Evolutionary conservation across 768 basidiomycete species (phyloP), one percentile per base, ranked within the genome.

Genomic region (Mycena galopus): DNA sequence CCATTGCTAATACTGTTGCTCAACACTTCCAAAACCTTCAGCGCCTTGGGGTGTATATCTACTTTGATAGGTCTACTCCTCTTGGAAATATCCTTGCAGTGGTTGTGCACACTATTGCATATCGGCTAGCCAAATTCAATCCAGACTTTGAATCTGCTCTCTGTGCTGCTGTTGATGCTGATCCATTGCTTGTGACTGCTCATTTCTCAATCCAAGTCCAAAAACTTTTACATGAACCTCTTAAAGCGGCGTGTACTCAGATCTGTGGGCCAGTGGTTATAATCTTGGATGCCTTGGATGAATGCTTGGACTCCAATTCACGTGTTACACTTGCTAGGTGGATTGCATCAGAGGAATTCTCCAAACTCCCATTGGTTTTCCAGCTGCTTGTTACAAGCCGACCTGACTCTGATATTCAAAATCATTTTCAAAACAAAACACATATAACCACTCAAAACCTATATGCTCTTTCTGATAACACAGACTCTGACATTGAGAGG

Each of bases 271-370:
- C 57, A 35, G n/a, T 37, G 6, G 33, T 37, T 25, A 59, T 59
- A 9, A 23, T 59, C 57, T 5, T 59, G 8, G 57, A 59, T 59
- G 57, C 57, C 5, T 14, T 59, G n/a, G 57, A 59, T 59, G 57
- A 59, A 37, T 59, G 57, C n/a, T 2, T 23, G 9, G 35, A 59
- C n/a, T n/a, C 33, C 21, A 21, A 35, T 14, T 57, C 30, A 21
- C 33, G 57, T 11, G 12, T 10, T 3, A 59, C 21, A 4, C 33
- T 59, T 35, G n/a, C n/a, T 23, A 37, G n/a, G 11, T 12, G 5
- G 21, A 59, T 59, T 25, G n/a, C 57, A 10, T 16, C 30, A 19
- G n/a, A 37, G 10, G 14, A 44, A 2, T 59, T 35, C 30, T 23
- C 33, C 1, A 59, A 25, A 6, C 57, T 59, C n/a, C 57, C 57